phyloP scores from a whole-genome alignment of 75 land plant genomes.

The Azolla pinnata region DNA sequence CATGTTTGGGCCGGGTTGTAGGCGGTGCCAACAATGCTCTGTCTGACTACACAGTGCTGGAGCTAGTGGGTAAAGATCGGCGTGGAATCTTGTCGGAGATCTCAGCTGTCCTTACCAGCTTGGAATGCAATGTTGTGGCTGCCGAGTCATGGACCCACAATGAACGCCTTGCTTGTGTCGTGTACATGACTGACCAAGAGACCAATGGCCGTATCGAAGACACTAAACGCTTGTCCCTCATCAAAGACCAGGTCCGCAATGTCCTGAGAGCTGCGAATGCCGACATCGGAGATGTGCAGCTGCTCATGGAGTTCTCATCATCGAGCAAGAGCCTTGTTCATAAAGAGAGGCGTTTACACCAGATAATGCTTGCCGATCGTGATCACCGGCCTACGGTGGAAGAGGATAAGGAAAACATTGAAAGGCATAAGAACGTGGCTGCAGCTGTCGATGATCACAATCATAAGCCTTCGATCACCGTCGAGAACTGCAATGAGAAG shows the following conservation, averaged over 20 bases:
- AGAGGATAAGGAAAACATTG: too few relatives aligned
- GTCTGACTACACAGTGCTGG: conserved; percentile 44
- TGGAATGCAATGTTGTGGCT: conserved; percentile 44
- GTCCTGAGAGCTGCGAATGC: conserved; percentile 36
- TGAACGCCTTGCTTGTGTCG: conserved; percentile 34
- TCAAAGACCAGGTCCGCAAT: conserved; percentile 36
- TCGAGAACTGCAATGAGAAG: conserved; percentile 58
- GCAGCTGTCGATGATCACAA: conserved; percentile 14
- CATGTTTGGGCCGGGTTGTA: conserved; percentile 22
- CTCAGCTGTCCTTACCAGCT: conserved; percentile 36
- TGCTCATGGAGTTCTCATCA: conserved; percentile 21
- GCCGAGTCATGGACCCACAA: conserved; percentile 77
- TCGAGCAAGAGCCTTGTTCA: conserved; percentile 7
- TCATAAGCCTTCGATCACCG: conserved; percentile 18
- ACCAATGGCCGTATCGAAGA: conserved; percentile 35
- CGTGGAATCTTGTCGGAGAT: conserved; percentile 77
- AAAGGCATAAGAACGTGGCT: neutral
- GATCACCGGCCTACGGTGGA: conserved; percentile 8
- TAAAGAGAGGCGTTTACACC: conserved; percentile 22
- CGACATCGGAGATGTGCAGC: conserved; percentile 11
- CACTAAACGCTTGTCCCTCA: conserved; percentile 14
- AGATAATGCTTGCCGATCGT: conserved; percentile 20
- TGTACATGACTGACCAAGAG: conserved; percentile 41
- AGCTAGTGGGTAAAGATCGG: conserved; percentile 49
- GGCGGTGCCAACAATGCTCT: neutral